Conservation (phyloP, 345 rosid genomes). For the Erucastrum elatum region DNA sequence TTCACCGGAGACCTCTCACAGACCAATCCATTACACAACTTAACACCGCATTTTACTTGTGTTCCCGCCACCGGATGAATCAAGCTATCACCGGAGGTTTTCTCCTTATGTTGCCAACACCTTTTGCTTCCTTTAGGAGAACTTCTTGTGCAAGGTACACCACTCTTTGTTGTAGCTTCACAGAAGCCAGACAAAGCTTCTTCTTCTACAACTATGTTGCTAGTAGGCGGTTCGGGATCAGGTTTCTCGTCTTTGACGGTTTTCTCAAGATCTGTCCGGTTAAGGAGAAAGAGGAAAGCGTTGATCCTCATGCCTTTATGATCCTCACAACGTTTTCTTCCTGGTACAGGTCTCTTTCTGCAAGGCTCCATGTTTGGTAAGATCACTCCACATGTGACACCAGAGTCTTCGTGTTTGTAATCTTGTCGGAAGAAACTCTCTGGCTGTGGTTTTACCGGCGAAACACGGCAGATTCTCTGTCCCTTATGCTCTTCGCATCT, state of each 20-base stretch:
- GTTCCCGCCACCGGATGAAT: not conserved
- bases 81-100: not conserved
- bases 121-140: constrained; percentile 45
- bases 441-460: constrained; percentile 10
- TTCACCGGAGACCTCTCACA: constrained; percentile 38
- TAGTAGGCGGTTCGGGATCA: not conserved
- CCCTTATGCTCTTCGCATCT: constrained; percentile 75
- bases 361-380: constrained; percentile 53
- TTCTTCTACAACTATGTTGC: not conserved
- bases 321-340: constrained; percentile 64
- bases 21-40: constrained; percentile 23
- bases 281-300: constrained; percentile 35
- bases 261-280: constrained; percentile 27
- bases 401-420: not conserved
- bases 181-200: constrained; percentile 32
- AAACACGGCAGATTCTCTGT: constrained; percentile 45
- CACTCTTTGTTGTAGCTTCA: constrained; percentile 51
- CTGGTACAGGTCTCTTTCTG: constrained; percentile 44
- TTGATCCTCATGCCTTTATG: constrained; percentile 66
- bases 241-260: constrained; percentile 15
- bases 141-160: constrained; percentile 50
- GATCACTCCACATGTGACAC: constrained; percentile 52
- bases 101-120: constrained; percentile 65
- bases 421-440: constrained; percentile 12
- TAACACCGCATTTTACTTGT: constrained; percentile 34